Conservation (phyloP, 352 stramenopile genomes). For the Pythium dissotocum region DNA sequence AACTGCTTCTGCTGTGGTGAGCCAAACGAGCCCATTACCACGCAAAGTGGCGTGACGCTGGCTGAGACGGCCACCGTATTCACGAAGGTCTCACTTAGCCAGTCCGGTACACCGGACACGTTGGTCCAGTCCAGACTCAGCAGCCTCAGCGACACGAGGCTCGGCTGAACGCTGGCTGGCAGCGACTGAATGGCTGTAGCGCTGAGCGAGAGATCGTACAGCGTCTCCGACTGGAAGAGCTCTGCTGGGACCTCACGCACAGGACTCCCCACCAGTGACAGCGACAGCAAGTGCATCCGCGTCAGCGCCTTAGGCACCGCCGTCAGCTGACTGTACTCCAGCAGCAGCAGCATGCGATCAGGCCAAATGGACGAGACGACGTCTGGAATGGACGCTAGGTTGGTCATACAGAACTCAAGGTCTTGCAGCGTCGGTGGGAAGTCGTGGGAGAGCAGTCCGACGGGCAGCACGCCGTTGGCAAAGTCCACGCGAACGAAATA, state of each 20-base stretch:
- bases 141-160: background rate
- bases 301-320: background rate
- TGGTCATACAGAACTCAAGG: conserved; percentile 23
- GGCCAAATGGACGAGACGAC: conserved; percentile 18
- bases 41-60: background rate
- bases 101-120: background rate
- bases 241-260: background rate
- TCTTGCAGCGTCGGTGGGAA: conserved; percentile 14
- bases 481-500: conserved; percentile 23
- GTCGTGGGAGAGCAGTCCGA: conserved; percentile 7
- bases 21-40: background rate
- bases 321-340: conserved; percentile 12
- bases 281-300: background rate
- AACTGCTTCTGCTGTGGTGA: background rate
- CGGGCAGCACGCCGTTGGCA: conserved; percentile 11
- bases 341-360: background rate
- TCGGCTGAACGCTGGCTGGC: background rate
- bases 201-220: background rate
- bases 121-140: background rate
- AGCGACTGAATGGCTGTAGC: background rate
- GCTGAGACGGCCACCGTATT: background rate
- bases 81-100: background rate
- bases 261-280: conserved; percentile 3
- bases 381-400: conserved; percentile 13
- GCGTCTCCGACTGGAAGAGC: background rate